A percentile compares a stretch with the other conserved stretches of the same genome.
These are phyloP conservation scores for Diplodia corticola DNA, from an alignment of 2,329 filamentous ascomycete genomes.

Conservation along the genomic window DNA sequence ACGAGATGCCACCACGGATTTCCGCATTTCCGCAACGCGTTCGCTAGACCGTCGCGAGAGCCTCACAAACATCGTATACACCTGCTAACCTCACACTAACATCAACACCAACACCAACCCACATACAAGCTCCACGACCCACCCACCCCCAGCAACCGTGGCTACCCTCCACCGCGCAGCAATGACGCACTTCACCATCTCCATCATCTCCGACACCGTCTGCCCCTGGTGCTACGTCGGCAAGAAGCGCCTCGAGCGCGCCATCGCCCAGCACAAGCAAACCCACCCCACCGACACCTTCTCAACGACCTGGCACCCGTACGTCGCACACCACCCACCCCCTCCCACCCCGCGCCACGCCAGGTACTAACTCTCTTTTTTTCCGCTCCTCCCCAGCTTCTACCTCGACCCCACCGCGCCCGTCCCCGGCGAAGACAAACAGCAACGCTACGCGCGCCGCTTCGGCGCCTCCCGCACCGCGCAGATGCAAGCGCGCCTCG, in stretches of 20 bases:
- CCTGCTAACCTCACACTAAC: neutral
- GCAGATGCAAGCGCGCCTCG: slow-evolving; percentile 60
- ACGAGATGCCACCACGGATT: neutral
- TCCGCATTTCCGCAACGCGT: neutral
- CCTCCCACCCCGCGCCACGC: neutral
- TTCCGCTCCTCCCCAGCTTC: slow-evolving; percentile 51
- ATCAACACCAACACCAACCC: neutral
- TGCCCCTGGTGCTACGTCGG: slow-evolving; percentile 78
- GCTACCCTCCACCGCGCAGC: slow-evolving; percentile 28
- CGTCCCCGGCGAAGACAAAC: slow-evolving; percentile 53
- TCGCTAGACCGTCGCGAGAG: neutral
- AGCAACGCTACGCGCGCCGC: slow-evolving; percentile 60
- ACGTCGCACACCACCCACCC: neutral
- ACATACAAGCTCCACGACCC: neutral
- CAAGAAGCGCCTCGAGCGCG: slow-evolving; percentile 70
- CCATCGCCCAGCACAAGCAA: slow-evolving; percentile 66
- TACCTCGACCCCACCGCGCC: slow-evolving; percentile 72
- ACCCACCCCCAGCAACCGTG: neutral
- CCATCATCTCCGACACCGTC: slow-evolving; percentile 77
- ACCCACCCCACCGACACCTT: slow-evolving; percentile 70
- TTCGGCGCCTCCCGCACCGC: slow-evolving; percentile 63
- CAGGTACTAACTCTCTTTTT: neutral
- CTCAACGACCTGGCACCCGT: slow-evolving; percentile 69
- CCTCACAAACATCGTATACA: no score
- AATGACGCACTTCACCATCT: slow-evolving; percentile 67